phyloP scores from a whole-genome alignment of 116 monocot genomes.

The Posidonia oceanica region DNA sequence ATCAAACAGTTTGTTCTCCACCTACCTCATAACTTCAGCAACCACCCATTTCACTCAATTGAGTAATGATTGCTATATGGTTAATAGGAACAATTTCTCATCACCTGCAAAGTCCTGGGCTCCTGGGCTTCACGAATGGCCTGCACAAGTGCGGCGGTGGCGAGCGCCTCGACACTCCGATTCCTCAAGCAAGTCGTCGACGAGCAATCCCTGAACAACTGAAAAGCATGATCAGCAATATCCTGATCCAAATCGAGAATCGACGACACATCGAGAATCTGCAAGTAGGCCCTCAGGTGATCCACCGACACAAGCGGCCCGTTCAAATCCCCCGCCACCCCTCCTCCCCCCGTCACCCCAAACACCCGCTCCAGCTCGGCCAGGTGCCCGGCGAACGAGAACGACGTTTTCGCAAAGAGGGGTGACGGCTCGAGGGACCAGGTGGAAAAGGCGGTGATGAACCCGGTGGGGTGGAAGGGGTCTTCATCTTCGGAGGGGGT shows the following conservation, averaged over 20 bases:
- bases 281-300: constrained; percentile 78
- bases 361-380: constrained; percentile 95
- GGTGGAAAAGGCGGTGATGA: constrained; percentile 90
- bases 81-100: too few species aligned
- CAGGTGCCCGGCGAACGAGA: constrained; percentile 75
- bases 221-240: constrained; percentile 83
- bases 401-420: constrained; percentile 43
- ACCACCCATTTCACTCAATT: too few species aligned
- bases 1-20: too few species aligned
- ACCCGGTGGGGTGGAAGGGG: constrained; percentile 80
- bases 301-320: constrained; percentile 77
- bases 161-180: constrained; percentile 88
- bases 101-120: constrained; percentile 87
- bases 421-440: constrained; percentile 68
- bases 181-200: constrained; percentile 85
- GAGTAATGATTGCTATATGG: too few species aligned
- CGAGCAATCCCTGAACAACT: constrained; percentile 80
- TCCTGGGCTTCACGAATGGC: constrained; percentile 96
- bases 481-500: constrained; percentile 37
- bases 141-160: constrained; percentile 94
- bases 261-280: constrained; percentile 83
- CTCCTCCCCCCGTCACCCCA: constrained; percentile 3
- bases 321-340: constrained; percentile 13
- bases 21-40: too few species aligned
- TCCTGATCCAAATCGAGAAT: constrained; percentile 73